Conservation (phyloP, 139 green algal genomes). For the Micractinium conductrix region DNA sequence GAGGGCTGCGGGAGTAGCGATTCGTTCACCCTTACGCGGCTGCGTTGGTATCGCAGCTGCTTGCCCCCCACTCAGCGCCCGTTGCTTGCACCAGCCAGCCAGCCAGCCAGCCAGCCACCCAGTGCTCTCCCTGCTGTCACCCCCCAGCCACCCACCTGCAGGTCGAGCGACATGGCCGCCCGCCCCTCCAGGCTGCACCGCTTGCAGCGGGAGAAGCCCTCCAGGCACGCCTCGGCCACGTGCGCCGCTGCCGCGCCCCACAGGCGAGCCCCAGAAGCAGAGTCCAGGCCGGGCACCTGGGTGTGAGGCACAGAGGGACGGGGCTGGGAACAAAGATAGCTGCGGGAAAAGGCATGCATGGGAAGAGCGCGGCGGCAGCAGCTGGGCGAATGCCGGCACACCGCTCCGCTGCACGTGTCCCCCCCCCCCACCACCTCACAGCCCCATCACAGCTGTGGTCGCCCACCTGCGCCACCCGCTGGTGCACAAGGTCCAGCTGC, state of each 20-base stretch:
- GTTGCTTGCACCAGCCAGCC: too few species aligned
- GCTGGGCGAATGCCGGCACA: neutral
- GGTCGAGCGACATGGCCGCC: slow-evolving; percentile 70
- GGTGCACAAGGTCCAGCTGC: slow-evolving; percentile 43
- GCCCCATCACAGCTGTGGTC: too few species aligned
- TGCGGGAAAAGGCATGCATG: neutral
- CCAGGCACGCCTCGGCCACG: slow-evolving; percentile 60
- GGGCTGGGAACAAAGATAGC: neutral
- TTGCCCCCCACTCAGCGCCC: too few species aligned
- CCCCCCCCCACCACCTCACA: too few species aligned
- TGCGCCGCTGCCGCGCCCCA: slow-evolving; percentile 60
- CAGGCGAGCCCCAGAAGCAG: slow-evolving; percentile 32
- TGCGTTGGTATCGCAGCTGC: too few species aligned
- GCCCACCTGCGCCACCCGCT: slow-evolving; percentile 37
- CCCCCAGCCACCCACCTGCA: slow-evolving; percentile 31
- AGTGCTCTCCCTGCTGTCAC: too few species aligned
- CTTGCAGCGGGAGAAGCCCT: slow-evolving; percentile 58
- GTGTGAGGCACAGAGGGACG: neutral
- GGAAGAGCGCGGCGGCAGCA: too few species aligned
- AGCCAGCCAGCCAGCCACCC: too few species aligned
- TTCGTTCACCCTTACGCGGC: too few species aligned
- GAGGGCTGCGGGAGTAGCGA: too few species aligned
- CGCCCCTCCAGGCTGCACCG: slow-evolving; percentile 73
- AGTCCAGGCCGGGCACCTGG: slow-evolving; percentile 15
- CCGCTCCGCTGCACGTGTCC: neutral